phyloP scores from a whole-genome alignment of 768 basidiomycete genomes.

The Pluteus cervinus region DNA sequence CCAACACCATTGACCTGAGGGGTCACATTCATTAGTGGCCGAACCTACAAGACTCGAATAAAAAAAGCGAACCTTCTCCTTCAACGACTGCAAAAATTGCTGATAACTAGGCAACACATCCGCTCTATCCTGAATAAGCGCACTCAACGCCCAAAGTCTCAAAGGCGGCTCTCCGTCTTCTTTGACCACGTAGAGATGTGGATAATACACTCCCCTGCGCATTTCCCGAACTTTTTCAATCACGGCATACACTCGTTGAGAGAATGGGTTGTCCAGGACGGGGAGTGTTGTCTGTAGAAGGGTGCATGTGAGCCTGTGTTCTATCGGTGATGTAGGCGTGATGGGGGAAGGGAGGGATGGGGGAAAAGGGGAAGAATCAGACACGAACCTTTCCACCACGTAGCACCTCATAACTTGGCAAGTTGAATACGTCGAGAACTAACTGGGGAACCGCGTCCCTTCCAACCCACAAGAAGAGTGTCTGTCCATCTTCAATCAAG shows the following conservation, averaged over 20 bases:
- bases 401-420: conserved; percentile 82
- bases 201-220: conserved; percentile 88
- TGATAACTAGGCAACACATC: conserved; percentile 95
- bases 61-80: conserved; percentile 84
- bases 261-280: conserved; percentile 87
- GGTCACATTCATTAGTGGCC: no score
- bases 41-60: no score
- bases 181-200: conserved; percentile 94
- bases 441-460: conserved; percentile 96
- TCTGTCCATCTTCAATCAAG: conserved; percentile 96
- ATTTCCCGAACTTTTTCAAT: conserved; percentile 93
- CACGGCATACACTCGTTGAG: conserved; percentile 91
- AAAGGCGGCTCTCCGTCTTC: conserved; percentile 96
- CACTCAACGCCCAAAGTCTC: conserved; percentile 91
- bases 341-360: conserved; percentile 34
- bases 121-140: conserved; percentile 91
- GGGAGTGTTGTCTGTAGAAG: conserved; percentile 74
- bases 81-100: conserved; percentile 85
- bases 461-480: conserved; percentile 98
- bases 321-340: conserved; percentile 80
- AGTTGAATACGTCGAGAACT: conserved; percentile 88
- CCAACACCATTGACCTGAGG: no score
- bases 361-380: background rate
- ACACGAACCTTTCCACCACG: conserved; percentile 84
- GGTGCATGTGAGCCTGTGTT: conserved; percentile 90